Evolutionary conservation across 805 yeast species (phyloP), one percentile per base, ranked within the genome.

Genomic region (Peterozyma toletana): DNA sequence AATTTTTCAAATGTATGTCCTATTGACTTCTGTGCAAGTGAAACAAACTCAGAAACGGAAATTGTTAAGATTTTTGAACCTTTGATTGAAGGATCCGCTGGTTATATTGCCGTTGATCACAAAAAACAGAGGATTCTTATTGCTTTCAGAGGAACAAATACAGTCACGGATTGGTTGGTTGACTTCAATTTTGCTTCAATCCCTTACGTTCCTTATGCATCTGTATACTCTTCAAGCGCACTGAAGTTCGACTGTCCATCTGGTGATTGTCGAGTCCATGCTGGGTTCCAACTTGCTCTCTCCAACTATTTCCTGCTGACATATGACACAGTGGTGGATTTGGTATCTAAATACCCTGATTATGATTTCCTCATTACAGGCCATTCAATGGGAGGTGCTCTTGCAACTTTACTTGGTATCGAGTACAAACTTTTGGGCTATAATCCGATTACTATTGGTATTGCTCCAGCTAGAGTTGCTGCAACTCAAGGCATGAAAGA

Each of bases 361-460:
- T 82, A 78, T 55, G 56, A 66, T 16, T 46, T 83, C 4, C 67
- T 74, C 1, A 68, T 82, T 1, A 65, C 80, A 1, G 95, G 95
- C 0, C 95, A 86, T 59, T 86, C 93, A 0, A 60, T 86, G 36
- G 90, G 89, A 3, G 95, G 82, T 6, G 89, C 90, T 0, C 58
- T 83, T 41, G 82, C 89, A 1, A 60, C 70, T 3, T 60, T 86
- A 31, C 71, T 77, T 9, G 91, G 84, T 0, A 66, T 78, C 17
- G 93, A 85, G 52, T 66, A 81, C 39, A 61, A 71, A 44, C 53
- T 77, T 15, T 49, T 74, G 54, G 87, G 86, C 0, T 63, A 62
- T 45, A 57, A 73, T 7, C 83, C 85, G 0, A 55, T 71, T 35
- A 75, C 82, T 1, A 59, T 83, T 15, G 68, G 84, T 1, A 79